Conservation (phyloP, 441 rosid genomes). For the Brassica hybrid region DNA sequence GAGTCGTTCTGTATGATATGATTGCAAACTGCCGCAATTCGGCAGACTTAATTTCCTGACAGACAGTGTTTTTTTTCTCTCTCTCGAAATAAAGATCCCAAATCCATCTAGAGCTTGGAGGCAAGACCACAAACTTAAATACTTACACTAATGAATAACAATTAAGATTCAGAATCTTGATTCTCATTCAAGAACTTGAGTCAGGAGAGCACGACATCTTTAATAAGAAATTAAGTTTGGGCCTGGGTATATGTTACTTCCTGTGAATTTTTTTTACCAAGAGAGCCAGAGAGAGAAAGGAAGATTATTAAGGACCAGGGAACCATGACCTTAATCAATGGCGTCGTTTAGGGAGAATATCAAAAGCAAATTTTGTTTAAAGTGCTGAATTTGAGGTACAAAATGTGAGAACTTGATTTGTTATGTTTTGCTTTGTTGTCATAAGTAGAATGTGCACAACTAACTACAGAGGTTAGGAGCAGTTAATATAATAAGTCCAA, state of each 20-base stretch:
- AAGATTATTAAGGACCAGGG: background rate
- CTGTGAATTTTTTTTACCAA: background rate
- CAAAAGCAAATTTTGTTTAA: constrained; percentile 20
- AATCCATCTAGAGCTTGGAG: background rate
- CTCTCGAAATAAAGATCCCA: background rate
- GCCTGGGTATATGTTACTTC: background rate
- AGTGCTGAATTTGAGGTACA: constrained; percentile 6
- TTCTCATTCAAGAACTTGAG: background rate
- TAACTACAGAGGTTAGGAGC: constrained; percentile 20
- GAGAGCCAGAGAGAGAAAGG: background rate
- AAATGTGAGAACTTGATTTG: constrained; percentile 11
- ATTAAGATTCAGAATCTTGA: constrained; percentile 4
- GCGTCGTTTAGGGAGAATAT: constrained; percentile 35
- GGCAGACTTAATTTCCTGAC: background rate
- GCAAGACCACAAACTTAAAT: constrained; percentile 1
- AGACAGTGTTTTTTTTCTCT: background rate
- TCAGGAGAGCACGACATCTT: background rate
- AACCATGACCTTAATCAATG: constrained; percentile 38
- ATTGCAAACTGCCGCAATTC: background rate
- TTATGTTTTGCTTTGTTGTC: constrained; percentile 36
- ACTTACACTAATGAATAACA: constrained; percentile 13
- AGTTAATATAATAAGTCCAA: background rate
- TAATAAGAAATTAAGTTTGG: background rate
- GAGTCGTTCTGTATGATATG: background rate
- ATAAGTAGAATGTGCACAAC: constrained; percentile 25